A percentile compares a stretch with the other conserved stretches of the same genome.
Evolutionary conservation across 768 basidiomycete species (phyloP).

Genomic region (Lactifluus hygrophoroides): DNA sequence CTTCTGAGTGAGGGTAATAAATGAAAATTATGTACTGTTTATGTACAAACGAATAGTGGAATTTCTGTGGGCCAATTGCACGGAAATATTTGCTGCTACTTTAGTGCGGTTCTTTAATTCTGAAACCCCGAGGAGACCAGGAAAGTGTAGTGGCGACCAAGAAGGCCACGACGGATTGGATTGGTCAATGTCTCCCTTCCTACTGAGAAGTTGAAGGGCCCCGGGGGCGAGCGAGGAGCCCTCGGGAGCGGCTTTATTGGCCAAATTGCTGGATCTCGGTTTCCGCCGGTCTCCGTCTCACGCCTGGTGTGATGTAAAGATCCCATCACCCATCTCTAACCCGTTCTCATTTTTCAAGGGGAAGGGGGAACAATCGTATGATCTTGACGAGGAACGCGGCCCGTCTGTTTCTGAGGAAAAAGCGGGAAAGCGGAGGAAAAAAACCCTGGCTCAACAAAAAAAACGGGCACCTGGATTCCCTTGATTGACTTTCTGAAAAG

Average conservation of each 20-base stretch:
- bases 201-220: neutral
- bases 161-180: neutral
- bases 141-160: neutral
- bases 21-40: slow-evolving; percentile 11
- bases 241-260: neutral
- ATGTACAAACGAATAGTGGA: slow-evolving; percentile 3
- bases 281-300: neutral
- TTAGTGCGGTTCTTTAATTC: slow-evolving; percentile 1
- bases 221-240: neutral
- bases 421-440: neutral
- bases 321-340: neutral
- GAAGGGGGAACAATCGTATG: neutral
- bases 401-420: neutral
- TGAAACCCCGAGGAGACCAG: slow-evolving; percentile 11
- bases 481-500: neutral
- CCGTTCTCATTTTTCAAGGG: neutral
- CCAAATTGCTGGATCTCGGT: slow-evolving; percentile 8
- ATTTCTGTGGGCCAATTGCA: neutral
- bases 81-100: neutral
- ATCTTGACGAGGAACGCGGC: neutral
- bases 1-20: neutral
- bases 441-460: neutral
- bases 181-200: neutral
- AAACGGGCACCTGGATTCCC: neutral
- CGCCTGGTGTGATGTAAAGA: neutral